Conservation (phyloP, 208 protist species). For the Naegleria fowleri region DNA sequence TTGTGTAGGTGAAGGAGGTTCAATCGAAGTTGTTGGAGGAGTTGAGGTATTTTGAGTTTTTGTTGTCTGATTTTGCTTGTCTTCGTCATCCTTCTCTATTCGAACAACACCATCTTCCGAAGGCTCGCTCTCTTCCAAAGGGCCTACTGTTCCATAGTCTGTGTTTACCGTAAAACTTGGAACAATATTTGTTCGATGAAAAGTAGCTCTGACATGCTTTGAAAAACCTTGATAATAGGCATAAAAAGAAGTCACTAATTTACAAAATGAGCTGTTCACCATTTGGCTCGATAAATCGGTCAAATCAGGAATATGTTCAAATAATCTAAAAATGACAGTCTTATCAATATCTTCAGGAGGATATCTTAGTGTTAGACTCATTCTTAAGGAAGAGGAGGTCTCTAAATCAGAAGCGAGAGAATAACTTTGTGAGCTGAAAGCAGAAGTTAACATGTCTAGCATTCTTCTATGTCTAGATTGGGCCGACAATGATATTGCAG, state of each 20-base stretch:
- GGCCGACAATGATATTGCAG: neutral
- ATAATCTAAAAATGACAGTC: neutral
- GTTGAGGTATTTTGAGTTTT: too few species aligned
- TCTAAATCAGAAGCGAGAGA: neutral
- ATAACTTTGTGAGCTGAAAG: neutral
- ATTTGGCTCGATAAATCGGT: neutral
- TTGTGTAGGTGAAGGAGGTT: too few species aligned
- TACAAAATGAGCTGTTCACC: neutral
- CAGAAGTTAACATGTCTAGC: neutral
- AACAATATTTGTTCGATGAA: neutral
- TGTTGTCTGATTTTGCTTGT: too few species aligned
- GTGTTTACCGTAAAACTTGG: neutral
- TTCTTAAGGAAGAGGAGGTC: neutral
- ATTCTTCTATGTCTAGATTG: neutral
- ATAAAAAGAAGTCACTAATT: neutral
- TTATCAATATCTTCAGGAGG: neutral
- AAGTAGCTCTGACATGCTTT: too few species aligned
- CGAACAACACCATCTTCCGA: too few species aligned
- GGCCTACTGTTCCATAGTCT: neutral
- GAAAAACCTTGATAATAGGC: neutral
- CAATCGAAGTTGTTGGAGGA: too few species aligned
- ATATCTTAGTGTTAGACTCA: neutral
- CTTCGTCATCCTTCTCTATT: too few species aligned
- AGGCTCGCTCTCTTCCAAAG: neutral
- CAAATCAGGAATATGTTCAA: neutral